Percentiles rank a stretch among this genome's conserved stretches.
Conservation (phyloP, 495 filamentous ascomycete species). For the Pseudevernia furfuracea region DNA sequence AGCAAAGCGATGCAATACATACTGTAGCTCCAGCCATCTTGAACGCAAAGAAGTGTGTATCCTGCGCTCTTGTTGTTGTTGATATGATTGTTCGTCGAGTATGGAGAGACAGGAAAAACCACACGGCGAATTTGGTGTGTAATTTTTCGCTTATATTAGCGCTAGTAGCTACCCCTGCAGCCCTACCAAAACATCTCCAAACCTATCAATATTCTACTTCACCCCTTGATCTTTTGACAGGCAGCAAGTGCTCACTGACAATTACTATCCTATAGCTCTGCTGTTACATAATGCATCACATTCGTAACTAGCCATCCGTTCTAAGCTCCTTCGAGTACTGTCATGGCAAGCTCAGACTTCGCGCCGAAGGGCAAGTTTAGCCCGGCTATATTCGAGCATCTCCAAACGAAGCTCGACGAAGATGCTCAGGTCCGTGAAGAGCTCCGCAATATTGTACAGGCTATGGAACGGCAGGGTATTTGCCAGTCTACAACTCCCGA, state of each 20-base stretch:
- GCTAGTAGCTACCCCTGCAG: background rate
- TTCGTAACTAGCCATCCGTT: background rate
- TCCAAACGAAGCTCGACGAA: constrained; percentile 85
- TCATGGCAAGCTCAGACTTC: constrained; percentile 13
- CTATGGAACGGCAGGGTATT: constrained; percentile 63
- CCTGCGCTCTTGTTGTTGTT: constrained; percentile 42
- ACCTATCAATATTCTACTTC: background rate
- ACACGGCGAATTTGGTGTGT: background rate
- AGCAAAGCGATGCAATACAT: constrained; percentile 89
- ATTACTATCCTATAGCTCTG: background rate
- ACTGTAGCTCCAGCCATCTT: constrained; percentile 56
- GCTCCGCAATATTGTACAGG: constrained; percentile 70
- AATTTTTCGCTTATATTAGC: background rate
- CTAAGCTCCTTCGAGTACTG: background rate
- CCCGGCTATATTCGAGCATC: constrained; percentile 74
- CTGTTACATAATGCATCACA: background rate
- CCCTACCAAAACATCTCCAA: background rate
- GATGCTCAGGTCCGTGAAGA: constrained; percentile 73
- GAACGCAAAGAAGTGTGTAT: constrained; percentile 54
- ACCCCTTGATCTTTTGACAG: background rate
- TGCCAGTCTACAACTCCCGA: background rate
- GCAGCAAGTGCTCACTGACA: background rate
- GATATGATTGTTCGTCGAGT: constrained; percentile 8
- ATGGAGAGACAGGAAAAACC: constrained; percentile 28
- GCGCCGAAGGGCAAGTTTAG: constrained; percentile 50